Percentiles rank a stretch among this genome's conserved stretches.
Conservation (phyloP, 805 yeast genomes). For the Zygosaccharomyces bisporus region DNA sequence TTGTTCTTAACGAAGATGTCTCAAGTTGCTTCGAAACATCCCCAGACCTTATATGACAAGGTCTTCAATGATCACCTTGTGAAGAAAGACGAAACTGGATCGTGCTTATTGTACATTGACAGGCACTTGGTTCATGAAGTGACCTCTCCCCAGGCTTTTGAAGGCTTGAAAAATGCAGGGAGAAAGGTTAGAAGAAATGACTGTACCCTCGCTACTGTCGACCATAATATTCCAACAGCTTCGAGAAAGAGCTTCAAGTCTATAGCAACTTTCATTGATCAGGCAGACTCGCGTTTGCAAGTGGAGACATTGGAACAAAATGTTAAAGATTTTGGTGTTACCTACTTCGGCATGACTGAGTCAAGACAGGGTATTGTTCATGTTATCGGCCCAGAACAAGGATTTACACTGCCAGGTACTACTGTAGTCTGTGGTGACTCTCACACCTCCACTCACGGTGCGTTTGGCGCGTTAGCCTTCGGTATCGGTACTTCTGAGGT, state of each 20-base stretch:
- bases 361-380: conserved; percentile 97
- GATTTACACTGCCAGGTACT: conserved; percentile 96
- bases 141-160: conserved; percentile 98
- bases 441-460: conserved; percentile 98
- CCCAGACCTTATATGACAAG: conserved; percentile 88
- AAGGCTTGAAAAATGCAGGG: conserved; percentile 84
- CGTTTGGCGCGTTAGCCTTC: conserved; percentile 94
- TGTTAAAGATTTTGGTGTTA: conserved; percentile 82
- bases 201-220: conserved; percentile 92
- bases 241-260: conserved; percentile 75
- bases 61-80: conserved; percentile 94
- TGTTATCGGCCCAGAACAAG: conserved; percentile 98
- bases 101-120: conserved; percentile 85
- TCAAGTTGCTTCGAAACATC: conserved; percentile 38
- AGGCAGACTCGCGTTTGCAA: conserved; percentile 88
- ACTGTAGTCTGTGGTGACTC: conserved; percentile 99
- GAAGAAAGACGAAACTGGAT: conserved; percentile 82
- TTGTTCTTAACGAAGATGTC: conserved; percentile 16
- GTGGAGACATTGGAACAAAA: conserved; percentile 89
- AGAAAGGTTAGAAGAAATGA: conserved; percentile 87
- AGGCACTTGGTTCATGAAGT: conserved; percentile 98
- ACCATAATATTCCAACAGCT: conserved; percentile 94
- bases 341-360: conserved; percentile 93
- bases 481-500: conserved; percentile 99
- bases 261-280: conserved; percentile 76